Conservation (phyloP, 1,139 yeast genomes). For the Candida buenavistaensis region DNA sequence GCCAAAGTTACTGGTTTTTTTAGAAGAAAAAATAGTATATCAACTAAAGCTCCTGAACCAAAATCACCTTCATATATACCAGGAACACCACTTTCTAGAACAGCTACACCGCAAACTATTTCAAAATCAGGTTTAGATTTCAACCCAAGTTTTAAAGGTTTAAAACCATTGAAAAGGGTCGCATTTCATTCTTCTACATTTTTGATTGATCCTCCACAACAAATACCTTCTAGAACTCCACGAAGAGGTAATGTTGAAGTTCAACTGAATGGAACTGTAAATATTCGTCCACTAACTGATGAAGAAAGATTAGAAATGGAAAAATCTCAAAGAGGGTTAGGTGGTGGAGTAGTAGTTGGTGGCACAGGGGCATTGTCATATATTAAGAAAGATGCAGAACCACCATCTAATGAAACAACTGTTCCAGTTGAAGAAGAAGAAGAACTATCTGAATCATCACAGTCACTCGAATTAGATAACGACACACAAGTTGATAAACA, state of each 20-base stretch:
- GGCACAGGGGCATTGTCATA: conserved; percentile 67
- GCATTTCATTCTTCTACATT: conserved; percentile 74
- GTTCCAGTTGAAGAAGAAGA: conserved; percentile 15
- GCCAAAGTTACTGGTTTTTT: conserved; percentile 28
- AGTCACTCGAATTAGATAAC: conserved; percentile 32
- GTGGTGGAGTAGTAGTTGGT: conserved; percentile 79
- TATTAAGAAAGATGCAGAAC: conserved; percentile 20
- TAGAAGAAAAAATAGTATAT: conserved; percentile 21
- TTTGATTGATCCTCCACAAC: conserved; percentile 72
- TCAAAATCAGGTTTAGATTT: conserved; percentile 13
- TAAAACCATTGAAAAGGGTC: conserved; percentile 60
- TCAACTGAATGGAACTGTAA: conserved; percentile 56
- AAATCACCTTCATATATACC: conserved; percentile 8
- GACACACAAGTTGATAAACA: conserved; percentile 44
- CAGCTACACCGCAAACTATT: conserved; percentile 7
- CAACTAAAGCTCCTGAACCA: conserved; percentile 14
- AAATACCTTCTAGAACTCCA: conserved; percentile 65
- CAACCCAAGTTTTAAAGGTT: conserved; percentile 24
- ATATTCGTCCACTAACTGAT: conserved; percentile 61
- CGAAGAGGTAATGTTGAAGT: conserved; percentile 72
- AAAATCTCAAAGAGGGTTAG: conserved; percentile 50
- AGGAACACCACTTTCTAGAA: conserved; percentile 4
- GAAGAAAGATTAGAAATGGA: conserved; percentile 52
- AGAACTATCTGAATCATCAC: conserved; percentile 15
- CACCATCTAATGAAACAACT: conserved; percentile 8